Evolutionary conservation across 148 eudicot species (phyloP), one percentile per base, ranked within the genome.

Genomic region (Oxyria digyna): DNA sequence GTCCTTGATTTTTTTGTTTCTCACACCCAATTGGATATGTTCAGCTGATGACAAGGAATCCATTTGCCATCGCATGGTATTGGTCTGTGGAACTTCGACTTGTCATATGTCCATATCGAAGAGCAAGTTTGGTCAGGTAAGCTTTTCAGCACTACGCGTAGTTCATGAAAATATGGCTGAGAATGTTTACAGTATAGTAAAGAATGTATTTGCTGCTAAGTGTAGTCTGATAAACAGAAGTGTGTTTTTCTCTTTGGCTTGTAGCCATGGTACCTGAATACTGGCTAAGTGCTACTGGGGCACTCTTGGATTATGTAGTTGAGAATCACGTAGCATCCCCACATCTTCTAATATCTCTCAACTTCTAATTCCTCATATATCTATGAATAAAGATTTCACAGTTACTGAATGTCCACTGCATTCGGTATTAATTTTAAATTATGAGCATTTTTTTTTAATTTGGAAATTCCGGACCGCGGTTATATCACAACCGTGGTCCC

Each of bases 261-360:
- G 55, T 71, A 94, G 98, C 96, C 11, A 94, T 94, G 98, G 87
- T 94, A 71, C 98, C 98, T 62, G 82, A 85, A 73, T 94, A 75
- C 73, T 94, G 98, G 98, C 92, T 94, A 81, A 94, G 98, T 79
- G 98, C 97, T 42, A 94, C 97, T 41, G 98, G 98, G 71, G 92
- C 92, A 62, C 82, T 94, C 40, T 77, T 94, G 67, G 97, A 94
- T 79, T 70, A 94, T 79, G 73, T 90, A 71, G 78, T 94, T 67
- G 96, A 90, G 69, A 88, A 80, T 72, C 96, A 95, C 73, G 82
- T 83, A 67, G 95, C 95, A 64, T 89, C 91, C 73, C 87, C 84
- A 63, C 85, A 76, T 54, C 87, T 93, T 68, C n/a, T n/a, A n/a
- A n/a, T n/a, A n/a, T n/a, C n/a, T n/a, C n/a, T n/a, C n/a, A n/a